Percentiles rank a stretch among this genome's conserved stretches.
These are phyloP conservation scores for Leccinum variicolor DNA, from an alignment of 768 basidiomycete species.

Conservation along the genomic window DNA sequence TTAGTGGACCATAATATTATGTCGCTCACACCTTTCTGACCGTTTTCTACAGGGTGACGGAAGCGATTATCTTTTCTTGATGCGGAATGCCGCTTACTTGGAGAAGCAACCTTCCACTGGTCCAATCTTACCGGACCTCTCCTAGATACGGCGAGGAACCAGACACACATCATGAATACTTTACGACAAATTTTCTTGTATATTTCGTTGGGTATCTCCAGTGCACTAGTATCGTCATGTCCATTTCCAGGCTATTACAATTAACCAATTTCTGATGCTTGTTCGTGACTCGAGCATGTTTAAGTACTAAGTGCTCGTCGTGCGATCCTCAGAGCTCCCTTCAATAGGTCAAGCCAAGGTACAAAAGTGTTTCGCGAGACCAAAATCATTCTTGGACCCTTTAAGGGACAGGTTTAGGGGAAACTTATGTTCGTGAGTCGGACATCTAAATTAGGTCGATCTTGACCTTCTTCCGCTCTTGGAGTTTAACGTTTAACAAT, in stretches of 20 bases:
- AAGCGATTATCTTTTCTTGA: conserved; percentile 7
- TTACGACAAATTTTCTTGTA: not conserved
- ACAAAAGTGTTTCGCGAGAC: not conserved
- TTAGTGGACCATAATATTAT: not conserved
- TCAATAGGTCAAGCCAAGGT: not conserved
- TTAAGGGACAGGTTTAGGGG: no score
- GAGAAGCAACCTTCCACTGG: conserved; percentile 18
- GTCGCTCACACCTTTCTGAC: not conserved
- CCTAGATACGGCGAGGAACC: not conserved
- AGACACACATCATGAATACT: not conserved
- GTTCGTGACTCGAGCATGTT: not conserved
- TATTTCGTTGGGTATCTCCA: no score
- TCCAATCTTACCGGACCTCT: conserved; percentile 4
- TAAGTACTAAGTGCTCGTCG: not conserved
- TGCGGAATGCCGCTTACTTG: conserved; percentile 11
- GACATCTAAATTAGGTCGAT: no score
- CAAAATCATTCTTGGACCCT: no score
- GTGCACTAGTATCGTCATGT: no score
- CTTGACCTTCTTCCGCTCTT: no score
- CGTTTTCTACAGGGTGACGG: conserved; percentile 25
- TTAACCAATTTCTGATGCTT: not conserved
- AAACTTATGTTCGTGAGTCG: no score
- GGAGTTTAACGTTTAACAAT: no score
- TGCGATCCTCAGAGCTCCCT: not conserved
- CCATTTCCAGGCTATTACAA: not conserved